A percentile compares a stretch with the other conserved stretches of the same genome.
Conservation (phyloP, 2,329 filamentous ascomycete genomes). For the Paecilomyces sp. region DNA sequence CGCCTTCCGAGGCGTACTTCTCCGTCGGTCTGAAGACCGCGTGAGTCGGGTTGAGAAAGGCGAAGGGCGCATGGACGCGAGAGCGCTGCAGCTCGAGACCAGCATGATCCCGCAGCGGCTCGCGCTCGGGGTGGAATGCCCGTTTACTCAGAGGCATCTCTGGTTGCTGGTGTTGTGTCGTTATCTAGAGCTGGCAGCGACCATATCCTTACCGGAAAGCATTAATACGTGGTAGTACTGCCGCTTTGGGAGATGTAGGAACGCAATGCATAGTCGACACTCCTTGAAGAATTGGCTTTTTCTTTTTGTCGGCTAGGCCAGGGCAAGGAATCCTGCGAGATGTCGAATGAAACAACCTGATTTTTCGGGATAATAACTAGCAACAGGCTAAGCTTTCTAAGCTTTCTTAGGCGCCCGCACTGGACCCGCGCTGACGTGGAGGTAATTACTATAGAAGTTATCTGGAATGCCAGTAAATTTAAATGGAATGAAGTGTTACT, state of each 20-base stretch:
- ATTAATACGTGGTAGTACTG: not conserved
- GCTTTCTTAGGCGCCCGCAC: not conserved
- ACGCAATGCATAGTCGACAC: not conserved
- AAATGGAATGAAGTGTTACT: no score
- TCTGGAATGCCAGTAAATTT: no score
- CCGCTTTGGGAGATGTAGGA: not conserved
- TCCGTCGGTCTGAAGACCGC: conserved; percentile 23
- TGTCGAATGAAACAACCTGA: not conserved
- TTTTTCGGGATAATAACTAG: not conserved
- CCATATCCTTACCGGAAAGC: not conserved
- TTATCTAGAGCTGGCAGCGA: not conserved
- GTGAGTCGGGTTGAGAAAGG: conserved; percentile 45
- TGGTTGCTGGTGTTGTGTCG: not conserved
- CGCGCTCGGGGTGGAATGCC: not conserved
- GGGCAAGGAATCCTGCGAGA: not conserved
- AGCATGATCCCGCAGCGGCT: not conserved
- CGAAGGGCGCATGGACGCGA: conserved; percentile 32
- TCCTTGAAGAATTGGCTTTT: no score
- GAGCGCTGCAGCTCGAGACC: not conserved
- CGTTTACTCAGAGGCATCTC: not conserved
- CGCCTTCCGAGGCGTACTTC: conserved; percentile 1
- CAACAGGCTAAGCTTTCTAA: not conserved
- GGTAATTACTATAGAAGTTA: not conserved
- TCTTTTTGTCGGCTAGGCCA: not conserved
- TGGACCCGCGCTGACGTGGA: not conserved